These are phyloP conservation scores for Hirsutella minnesotensis DNA, from an alignment of 2,329 filamentous ascomycete genomes.

Conservation along the genomic window DNA sequence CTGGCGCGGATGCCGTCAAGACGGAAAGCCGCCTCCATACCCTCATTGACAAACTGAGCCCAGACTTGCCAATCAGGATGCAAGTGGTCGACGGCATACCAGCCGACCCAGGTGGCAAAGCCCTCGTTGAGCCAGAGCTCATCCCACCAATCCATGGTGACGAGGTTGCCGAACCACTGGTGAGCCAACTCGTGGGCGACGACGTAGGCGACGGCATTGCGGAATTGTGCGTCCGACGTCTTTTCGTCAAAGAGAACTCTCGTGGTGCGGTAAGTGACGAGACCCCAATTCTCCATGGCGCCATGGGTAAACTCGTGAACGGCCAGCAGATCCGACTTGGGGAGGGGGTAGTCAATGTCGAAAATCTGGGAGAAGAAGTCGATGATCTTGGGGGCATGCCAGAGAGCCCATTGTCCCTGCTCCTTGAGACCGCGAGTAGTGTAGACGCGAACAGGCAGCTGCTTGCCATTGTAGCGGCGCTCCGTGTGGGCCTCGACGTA, in stretches of 20 bases:
- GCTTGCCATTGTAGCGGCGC: conserved; percentile 82
- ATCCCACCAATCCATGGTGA: conserved; percentile 96
- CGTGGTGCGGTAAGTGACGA: conserved; percentile 92
- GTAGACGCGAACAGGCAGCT: conserved; percentile 87
- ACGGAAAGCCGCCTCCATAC: conserved; percentile 80
- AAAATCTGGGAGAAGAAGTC: conserved; percentile 97
- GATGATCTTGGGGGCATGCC: conserved; percentile 85
- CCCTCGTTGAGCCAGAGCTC: conserved; percentile 92
- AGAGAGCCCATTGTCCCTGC: conserved; percentile 78
- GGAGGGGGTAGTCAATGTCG: conserved; percentile 82
- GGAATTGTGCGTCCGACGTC: conserved; percentile 79
- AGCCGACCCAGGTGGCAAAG: conserved; percentile 97
- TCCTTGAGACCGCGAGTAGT: conserved; percentile 90
- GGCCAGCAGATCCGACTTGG: conserved; percentile 81
- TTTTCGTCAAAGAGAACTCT: conserved; percentile 93
- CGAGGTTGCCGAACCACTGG: conserved; percentile 91
- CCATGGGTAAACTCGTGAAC: conserved; percentile 85
- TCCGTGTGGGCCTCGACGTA: conserved; percentile 87
- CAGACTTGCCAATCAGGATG: conserved; percentile 97
- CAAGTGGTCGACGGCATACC: conserved; percentile 81
- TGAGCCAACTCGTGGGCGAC: conserved; percentile 96
- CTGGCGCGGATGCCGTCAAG: conserved; percentile 85
- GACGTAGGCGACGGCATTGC: conserved; percentile 90
- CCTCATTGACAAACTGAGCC: conserved; percentile 94
- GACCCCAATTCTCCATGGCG: conserved; percentile 93